Evolutionary conservation across 2,329 filamentous ascomycete genomes (phyloP).

Genomic region (Cladosporium oxysporum): DNA sequence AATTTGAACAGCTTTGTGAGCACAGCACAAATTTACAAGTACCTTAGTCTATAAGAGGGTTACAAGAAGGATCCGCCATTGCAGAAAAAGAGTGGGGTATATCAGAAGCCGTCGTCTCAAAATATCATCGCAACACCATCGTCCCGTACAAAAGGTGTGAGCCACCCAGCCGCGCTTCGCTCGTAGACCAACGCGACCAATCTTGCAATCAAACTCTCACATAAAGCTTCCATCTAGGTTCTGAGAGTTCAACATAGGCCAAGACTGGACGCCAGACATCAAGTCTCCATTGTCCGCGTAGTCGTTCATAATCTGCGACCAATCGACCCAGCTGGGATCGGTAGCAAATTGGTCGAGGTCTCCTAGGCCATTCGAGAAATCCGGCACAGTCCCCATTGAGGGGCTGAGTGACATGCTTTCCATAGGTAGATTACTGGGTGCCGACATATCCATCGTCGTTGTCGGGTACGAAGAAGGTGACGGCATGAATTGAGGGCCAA

Average conservation of each 20-base stretch:
- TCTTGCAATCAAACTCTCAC: background rate
- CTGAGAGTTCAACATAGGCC: background rate
- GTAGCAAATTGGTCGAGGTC: background rate
- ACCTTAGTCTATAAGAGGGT: no score
- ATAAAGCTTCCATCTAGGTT: background rate
- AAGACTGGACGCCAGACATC: slow-evolving; percentile 4
- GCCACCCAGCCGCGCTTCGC: background rate
- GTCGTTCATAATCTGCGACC: slow-evolving; percentile 31
- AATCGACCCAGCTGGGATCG: slow-evolving; percentile 27
- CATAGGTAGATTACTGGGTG: slow-evolving; percentile 4
- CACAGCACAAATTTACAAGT: background rate
- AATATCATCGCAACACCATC: background rate
- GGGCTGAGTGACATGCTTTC: slow-evolving; percentile 14
- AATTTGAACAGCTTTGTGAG: no score
- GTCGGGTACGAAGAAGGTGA: background rate
- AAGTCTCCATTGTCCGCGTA: slow-evolving; percentile 1
- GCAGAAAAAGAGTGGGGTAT: background rate
- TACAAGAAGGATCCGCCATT: background rate
- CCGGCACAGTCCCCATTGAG: background rate
- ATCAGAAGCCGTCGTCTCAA: background rate
- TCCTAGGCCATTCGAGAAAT: background rate
- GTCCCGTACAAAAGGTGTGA: background rate
- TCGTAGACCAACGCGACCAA: background rate
- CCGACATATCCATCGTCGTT: background rate
- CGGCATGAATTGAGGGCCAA: background rate